Evolutionary conservation across 495 filamentous ascomycete species (phyloP), one percentile per base, ranked within the genome.

Genomic region (Penicillium nucicola): DNA sequence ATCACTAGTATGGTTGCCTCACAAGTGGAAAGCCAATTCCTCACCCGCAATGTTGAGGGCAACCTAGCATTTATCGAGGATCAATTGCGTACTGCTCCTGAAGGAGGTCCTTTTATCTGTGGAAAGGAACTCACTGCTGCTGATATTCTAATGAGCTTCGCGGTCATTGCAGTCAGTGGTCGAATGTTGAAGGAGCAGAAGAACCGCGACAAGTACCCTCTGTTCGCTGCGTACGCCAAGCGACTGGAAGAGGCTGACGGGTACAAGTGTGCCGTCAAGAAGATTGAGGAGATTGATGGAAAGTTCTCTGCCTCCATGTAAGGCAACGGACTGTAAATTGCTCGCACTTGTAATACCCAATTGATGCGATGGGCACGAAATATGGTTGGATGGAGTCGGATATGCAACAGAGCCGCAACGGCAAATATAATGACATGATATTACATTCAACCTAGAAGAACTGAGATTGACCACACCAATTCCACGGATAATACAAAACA

Each of bases 71-170:
- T 95, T 66, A 61, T 96, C 2, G 89, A 96, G 56, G 64, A 68
- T 9, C 85, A 87, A 64, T 72, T 96, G 10, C 71, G 74, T 12
- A 84, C 83, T 0, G 79, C 84, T 1, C 85, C 85, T 0, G 53
- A 75, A 5, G 75, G 77, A 7, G 88, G 88, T 2, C 64, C 73
- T 12, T 95, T 80, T 57, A 68, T 96, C 12, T 90, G 85, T 58
- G 90, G 91, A 5, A 68, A 72, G 11, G 68, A 82, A 41, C 71
- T 97, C 18, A 89, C 87, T 0, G 83, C 82, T 0, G 92, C 87
- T 0, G 92, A 97, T 63, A 87, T 97, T 34, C 61, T 93, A 58
- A 72, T 95, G 69, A 83, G 79, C 55, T 96, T 88, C 62, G 87
- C 86, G 0, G 64, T 95, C 9, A 75, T 82, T 22, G 78, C 79